Base-by-base conservation (phyloP, 208 protist genomes). In the Trypanosoma scelopori region DNA sequence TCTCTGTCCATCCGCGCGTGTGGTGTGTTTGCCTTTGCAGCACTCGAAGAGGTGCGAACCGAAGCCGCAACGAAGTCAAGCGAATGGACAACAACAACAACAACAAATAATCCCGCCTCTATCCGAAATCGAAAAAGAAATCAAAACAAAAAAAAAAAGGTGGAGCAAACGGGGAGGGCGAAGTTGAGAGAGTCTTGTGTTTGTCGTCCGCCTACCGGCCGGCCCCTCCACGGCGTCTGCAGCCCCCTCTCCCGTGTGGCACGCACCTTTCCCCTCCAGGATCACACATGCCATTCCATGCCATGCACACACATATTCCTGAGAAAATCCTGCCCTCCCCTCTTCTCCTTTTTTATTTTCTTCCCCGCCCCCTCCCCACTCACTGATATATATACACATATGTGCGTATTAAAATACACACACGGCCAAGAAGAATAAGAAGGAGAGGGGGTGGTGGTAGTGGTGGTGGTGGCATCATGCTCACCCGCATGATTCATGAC, bases 401-500 rank as follows among this genome's bases (percentile, higher is more conserved):
- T 58, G 45, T 16, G 48, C 0, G 37, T 12, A n/a, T 37, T 11
- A 37, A 37, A 37, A 37, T 37, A 37, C 9, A 9, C 9, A 9
- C 32, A 9, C 9, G 9, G 9, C 3, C 5, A 37, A 61, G 27
- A n/a, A 55, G 27, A 1, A 15, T 25, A 55, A 46, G 13, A 47
- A 30, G 51, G n/a, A n/a, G n/a, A n/a, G n/a, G n/a, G n/a, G n/a
- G n/a, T n/a, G n/a, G n/a, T n/a, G n/a, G n/a, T n/a, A n/a, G n/a
- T n/a, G n/a, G 48, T 15, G 6, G 3, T 16, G n/a, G 9, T 3
- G 32, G 15, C 30, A 32, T 18, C 5, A 93, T 91, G 87, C 68
- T 91, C 16, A 79, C 72, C 32, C 71, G 79, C 25, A 76, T 83
- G 27, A 88, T 95, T 48, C 59, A 69, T 5, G 82, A 91, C 47